These are phyloP conservation scores for Cyathus striatus DNA, from an alignment of 768 basidiomycete genomes.

Conservation along the genomic window DNA sequence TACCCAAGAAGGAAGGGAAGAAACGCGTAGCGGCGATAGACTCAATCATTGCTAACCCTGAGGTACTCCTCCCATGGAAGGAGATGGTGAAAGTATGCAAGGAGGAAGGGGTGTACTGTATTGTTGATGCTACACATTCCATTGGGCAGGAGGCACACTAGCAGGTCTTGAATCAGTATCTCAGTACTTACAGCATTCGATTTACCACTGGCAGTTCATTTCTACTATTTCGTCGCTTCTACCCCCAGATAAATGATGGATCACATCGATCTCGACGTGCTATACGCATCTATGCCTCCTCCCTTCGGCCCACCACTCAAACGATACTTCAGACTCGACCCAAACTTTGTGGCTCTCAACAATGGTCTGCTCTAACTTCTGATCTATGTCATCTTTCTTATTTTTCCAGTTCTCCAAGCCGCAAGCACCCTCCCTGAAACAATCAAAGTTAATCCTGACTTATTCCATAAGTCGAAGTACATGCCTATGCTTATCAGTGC, in stretches of 20 bases:
- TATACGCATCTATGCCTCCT: slow-evolving; percentile 23
- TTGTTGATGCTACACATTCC: slow-evolving; percentile 82
- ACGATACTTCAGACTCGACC: slow-evolving; percentile 51
- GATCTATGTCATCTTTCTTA: neutral
- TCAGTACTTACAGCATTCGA: no score
- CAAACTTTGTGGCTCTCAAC: slow-evolving; percentile 61
- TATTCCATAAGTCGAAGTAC: slow-evolving; percentile 38
- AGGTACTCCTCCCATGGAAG: slow-evolving; percentile 70
- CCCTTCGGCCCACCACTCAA: slow-evolving; percentile 52
- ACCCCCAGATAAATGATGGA: neutral
- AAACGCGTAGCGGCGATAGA: slow-evolving; percentile 67
- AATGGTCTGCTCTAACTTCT: slow-evolving; percentile 56
- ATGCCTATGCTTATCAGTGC: slow-evolving; percentile 38
- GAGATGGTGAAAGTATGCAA: slow-evolving; percentile 63
- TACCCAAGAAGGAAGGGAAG: slow-evolving; percentile 36
- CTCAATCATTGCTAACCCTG: slow-evolving; percentile 59
- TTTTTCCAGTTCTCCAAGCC: slow-evolving; percentile 43
- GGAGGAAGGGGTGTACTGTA: slow-evolving; percentile 54
- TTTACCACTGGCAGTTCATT: no score
- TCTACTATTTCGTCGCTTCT: slow-evolving; percentile 1
- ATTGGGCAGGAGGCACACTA: slow-evolving; percentile 75
- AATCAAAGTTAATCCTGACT: slow-evolving; percentile 53
- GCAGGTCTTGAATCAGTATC: no score
- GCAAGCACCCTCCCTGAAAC: slow-evolving; percentile 33
- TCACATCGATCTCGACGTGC: slow-evolving; percentile 8